Conservation (phyloP, 2,329 filamentous ascomycete genomes). For the Alternaria rosae region DNA sequence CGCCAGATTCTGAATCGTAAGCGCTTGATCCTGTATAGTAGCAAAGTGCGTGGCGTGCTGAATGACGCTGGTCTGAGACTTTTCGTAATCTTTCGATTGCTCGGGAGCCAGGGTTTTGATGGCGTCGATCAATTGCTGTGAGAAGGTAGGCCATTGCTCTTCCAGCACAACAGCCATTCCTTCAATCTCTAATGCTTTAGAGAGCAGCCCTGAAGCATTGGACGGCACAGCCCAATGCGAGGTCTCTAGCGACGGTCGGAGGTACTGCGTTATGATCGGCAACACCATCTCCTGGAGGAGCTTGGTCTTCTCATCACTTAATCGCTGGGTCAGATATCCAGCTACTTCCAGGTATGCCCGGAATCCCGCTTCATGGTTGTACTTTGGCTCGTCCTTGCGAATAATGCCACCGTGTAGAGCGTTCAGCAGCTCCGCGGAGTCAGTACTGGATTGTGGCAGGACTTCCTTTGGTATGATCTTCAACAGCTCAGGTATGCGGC, state of each 20-base stretch:
- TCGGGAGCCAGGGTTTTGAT: constrained; percentile 81
- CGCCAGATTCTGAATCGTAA: constrained; percentile 14
- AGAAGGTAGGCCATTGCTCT: constrained; percentile 69
- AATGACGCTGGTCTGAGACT: constrained; percentile 74
- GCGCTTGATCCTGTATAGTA: constrained; percentile 56
- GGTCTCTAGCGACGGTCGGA: constrained; percentile 56
- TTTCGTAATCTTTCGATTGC: constrained; percentile 76
- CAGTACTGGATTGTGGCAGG: constrained; percentile 62
- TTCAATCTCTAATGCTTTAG: constrained; percentile 52
- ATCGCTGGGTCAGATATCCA: constrained; percentile 53
- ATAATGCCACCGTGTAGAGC: constrained; percentile 75
- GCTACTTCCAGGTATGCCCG: constrained; percentile 73
- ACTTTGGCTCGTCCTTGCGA: constrained; percentile 75
- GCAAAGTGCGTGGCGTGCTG: constrained; percentile 71
- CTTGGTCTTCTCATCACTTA: constrained; percentile 53
- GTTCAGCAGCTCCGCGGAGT: constrained; percentile 67
- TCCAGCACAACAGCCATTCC: constrained; percentile 59
- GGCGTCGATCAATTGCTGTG: constrained; percentile 66
- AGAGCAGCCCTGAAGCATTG: constrained; percentile 49
- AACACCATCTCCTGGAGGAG: constrained; percentile 59
- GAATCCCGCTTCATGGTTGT: constrained; percentile 75
- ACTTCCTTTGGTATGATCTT: constrained; percentile 62
- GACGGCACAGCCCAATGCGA: constrained; percentile 61
- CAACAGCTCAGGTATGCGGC: constrained; percentile 69
- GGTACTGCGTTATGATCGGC: constrained; percentile 62